Conservation (phyloP, 2,329 filamentous ascomycete species). For the Ceratocystiopsis brevicomis region DNA sequence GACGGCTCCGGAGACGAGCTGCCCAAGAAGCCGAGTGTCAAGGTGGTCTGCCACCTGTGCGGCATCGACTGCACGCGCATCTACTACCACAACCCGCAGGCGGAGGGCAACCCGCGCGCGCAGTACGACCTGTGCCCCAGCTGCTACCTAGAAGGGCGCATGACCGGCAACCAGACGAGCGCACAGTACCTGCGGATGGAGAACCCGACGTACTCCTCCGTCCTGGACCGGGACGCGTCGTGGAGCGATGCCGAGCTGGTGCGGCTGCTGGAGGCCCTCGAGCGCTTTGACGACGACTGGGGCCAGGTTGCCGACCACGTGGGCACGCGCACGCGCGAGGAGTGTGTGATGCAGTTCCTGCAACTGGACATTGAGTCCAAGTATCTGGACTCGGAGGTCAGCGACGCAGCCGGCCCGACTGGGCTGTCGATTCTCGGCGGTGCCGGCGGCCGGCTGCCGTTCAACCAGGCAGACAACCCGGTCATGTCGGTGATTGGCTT, state of each 20-base stretch:
- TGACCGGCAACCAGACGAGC: constrained; percentile 60
- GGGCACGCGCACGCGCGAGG: constrained; percentile 75
- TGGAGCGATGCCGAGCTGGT: constrained; percentile 86
- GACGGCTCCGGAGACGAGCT: constrained; percentile 26
- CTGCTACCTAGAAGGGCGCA: constrained; percentile 70
- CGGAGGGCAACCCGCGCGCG: constrained; percentile 40
- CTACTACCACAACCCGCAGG: constrained; percentile 39
- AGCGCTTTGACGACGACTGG: constrained; percentile 93
- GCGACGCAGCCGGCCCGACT: constrained; percentile 27
- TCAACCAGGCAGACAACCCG: constrained; percentile 85
- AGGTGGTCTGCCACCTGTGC: constrained; percentile 76
- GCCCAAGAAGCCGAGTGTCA: constrained; percentile 44
- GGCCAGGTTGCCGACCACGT: constrained; percentile 82
- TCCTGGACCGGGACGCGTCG: constrained; percentile 66
- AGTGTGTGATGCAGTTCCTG: constrained; percentile 91
- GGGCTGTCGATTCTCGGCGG: constrained; percentile 49
- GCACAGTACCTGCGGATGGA: constrained; percentile 78
- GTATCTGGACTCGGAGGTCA: constrained; percentile 64
- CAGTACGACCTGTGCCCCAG: constrained; percentile 83
- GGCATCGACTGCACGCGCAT: constrained; percentile 66
- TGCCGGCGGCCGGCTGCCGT: constrained; percentile 64
- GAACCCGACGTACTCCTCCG: constrained; percentile 61
- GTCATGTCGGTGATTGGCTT: constrained; percentile 94
- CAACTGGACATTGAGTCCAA: constrained; percentile 96
- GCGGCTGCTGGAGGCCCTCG: constrained; percentile 75